A percentile compares a stretch with the other conserved stretches of the same genome.
Evolutionary conservation across 208 protist species (phyloP).

Genomic region (Angomonas deanei): DNA sequence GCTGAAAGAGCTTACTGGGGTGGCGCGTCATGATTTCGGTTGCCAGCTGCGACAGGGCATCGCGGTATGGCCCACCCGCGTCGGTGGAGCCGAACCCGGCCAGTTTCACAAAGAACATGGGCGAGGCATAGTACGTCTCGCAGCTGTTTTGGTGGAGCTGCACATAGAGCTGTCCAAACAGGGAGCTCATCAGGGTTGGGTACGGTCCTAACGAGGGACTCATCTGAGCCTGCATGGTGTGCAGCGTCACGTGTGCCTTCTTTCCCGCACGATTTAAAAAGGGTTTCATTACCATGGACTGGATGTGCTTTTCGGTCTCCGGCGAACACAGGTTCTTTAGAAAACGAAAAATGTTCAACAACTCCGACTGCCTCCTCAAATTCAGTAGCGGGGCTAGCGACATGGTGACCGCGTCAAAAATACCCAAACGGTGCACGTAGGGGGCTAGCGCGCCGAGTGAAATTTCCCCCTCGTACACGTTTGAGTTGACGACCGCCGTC

Average conservation of each 20-base stretch:
- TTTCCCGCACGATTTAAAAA: constrained; percentile 60
- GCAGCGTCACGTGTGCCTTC: constrained; percentile 76
- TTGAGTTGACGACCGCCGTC: constrained; percentile 37
- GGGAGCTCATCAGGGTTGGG: constrained; percentile 66
- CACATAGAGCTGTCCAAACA: constrained; percentile 85
- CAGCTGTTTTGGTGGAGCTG: constrained; percentile 64
- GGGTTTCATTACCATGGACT: constrained; percentile 73
- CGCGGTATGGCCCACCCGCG: constrained; percentile 88
- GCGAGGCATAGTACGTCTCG: constrained; percentile 76
- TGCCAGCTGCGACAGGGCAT: constrained; percentile 83
- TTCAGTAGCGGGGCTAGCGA: constrained; percentile 78
- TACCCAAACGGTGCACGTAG: constrained; percentile 58
- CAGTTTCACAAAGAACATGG: constrained; percentile 87
- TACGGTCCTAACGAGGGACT: constrained; percentile 45
- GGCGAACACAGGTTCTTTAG: constrained; percentile 75
- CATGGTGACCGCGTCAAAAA: constrained; percentile 67
- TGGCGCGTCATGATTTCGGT: constrained; percentile 86
- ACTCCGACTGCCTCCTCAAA: constrained; percentile 58
- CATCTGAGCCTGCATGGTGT: constrained; percentile 79
- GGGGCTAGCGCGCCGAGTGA: constrained; percentile 47
- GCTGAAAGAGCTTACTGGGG: constrained; percentile 69
- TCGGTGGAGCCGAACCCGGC: constrained; percentile 87
- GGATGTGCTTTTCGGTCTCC: constrained; percentile 66
- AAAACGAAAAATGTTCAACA: constrained; percentile 74
- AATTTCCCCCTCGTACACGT: constrained; percentile 46